Percentiles rank a stretch among this genome's conserved stretches.
Evolutionary conservation across 2,329 filamentous ascomycete genomes (phyloP).

Genomic region (Penicillium rolfsii): DNA sequence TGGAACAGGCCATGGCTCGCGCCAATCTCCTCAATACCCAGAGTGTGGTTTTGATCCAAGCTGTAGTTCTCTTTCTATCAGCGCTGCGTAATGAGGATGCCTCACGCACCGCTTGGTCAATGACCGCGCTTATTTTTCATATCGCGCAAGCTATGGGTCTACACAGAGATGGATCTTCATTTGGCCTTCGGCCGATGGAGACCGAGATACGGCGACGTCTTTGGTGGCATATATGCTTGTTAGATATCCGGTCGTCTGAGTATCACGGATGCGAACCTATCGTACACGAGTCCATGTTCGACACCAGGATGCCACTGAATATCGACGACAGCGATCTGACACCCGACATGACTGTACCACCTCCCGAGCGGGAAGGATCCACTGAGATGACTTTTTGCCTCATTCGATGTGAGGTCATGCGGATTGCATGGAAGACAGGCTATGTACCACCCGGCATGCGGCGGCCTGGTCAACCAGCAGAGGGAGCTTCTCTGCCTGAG

Average conservation of each 20-base stretch:
- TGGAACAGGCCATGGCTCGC: constrained; percentile 62
- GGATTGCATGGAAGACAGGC: constrained; percentile 39
- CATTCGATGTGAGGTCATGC: constrained; percentile 55
- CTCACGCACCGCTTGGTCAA: constrained; percentile 33
- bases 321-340: constrained; percentile 54
- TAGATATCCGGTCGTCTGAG: constrained; percentile 52
- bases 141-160: constrained; percentile 38
- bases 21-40: constrained; percentile 63
- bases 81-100: constrained; percentile 37
- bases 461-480: not conserved
- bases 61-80: constrained; percentile 62
- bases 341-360: constrained; percentile 50
- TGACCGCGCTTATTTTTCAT: constrained; percentile 35
- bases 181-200: constrained; percentile 49
- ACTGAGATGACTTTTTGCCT: constrained; percentile 56
- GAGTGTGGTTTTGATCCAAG: constrained; percentile 60
- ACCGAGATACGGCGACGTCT: constrained; percentile 53
- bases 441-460: constrained; percentile 27
- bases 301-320: constrained; percentile 53
- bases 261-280: constrained; percentile 50
- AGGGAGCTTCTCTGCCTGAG: not conserved
- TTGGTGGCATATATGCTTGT: constrained; percentile 52
- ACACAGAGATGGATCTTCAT: constrained; percentile 48
- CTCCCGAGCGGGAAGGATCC: constrained; percentile 49
- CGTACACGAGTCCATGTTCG: constrained; percentile 44